Base-by-base conservation (phyloP, 2,329 filamentous ascomycete species). In the Eutypella sp. region DNA sequence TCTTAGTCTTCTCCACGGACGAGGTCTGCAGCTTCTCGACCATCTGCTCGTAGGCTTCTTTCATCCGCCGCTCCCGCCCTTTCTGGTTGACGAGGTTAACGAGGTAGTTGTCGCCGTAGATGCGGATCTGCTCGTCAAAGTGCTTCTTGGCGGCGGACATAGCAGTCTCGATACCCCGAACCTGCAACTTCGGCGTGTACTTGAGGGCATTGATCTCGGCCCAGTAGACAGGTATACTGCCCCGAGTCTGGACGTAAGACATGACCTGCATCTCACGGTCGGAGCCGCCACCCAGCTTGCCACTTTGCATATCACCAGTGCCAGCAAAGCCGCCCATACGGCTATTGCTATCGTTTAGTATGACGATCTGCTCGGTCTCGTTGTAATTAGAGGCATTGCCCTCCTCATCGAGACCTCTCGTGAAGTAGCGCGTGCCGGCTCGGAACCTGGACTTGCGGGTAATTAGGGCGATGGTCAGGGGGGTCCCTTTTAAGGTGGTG, bases 301-400 rank as follows among this genome's bases (percentile, higher is more conserved):
- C 85, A 62, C 87, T 90, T 58, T 87, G 81, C 72, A 87, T 86
- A 18, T 86, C 82, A 47, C 79, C 76, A 56, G 85, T 86, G 44
- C 88, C 87, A 41, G 85, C 85, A 66, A 88, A 96, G 6, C 90
- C 91, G 34, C 87, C 84, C 37, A 93, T 70, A 1, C 86, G 85
- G 47, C 82, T 82, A 3, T 79, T 76, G 45, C 72, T 78, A 67
- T 97, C 93, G 59, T 97, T 97, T 56, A 97, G 69, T 31, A 99
- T 82, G 49, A 96, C 77, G 27, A 93, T 76, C 64, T 99, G 93
- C 64, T 99, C 93, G 0, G 93, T 97, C 74, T 99, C 93, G 63
- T 99, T 99, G 76, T 92, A 99, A 66, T 99, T 99, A 54, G 93
- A 89, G n/a, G 93, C 93, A 64, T 97, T 83, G 20, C 93, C 93